A percentile compares a stretch with the other conserved stretches of the same genome.
These are phyloP conservation scores for Peronospora destructor DNA, from an alignment of 352 stramenopile species.

Conservation along the genomic window DNA sequence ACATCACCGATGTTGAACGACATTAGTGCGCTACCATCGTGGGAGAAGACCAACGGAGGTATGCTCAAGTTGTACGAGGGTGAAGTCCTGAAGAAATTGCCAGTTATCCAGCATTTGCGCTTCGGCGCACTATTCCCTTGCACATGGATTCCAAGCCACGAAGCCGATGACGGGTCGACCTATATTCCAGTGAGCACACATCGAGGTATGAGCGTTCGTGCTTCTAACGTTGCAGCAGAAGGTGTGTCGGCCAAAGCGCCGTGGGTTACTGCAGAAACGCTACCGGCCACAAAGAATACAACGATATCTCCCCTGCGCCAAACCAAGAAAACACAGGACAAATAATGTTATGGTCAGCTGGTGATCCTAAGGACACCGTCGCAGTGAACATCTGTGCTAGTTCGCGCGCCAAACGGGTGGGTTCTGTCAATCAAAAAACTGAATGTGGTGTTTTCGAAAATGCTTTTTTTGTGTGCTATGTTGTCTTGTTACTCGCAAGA, in stretches of 20 bases:
- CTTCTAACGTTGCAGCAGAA: slow-evolving; percentile 63
- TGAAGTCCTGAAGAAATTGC: slow-evolving; percentile 97
- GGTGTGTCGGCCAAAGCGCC: slow-evolving; percentile 54
- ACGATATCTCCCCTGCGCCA: slow-evolving; percentile 39
- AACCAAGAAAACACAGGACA: slow-evolving; percentile 24
- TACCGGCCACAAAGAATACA: slow-evolving; percentile 41
- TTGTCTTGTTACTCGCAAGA: slow-evolving; percentile 12
- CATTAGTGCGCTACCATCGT: slow-evolving; percentile 84
- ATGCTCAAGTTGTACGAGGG: slow-evolving; percentile 90
- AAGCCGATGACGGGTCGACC: slow-evolving; percentile 35
- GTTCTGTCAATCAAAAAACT: slow-evolving; percentile 29
- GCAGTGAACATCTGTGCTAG: slow-evolving; percentile 9
- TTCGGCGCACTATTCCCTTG: slow-evolving; percentile 92
- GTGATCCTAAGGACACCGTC: slow-evolving; percentile 3
- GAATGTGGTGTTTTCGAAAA: slow-evolving; percentile 19
- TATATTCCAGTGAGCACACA: slow-evolving; percentile 55
- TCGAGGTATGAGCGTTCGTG: slow-evolving; percentile 49
- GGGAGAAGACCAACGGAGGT: slow-evolving; percentile 88
- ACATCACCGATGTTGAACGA: slow-evolving; percentile 92
- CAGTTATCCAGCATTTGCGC: slow-evolving; percentile 97
- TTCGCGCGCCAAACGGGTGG: slow-evolving; percentile 21
- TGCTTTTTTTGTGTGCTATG: slow-evolving; percentile 23
- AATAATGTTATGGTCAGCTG: slow-evolving; percentile 14
- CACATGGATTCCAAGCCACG: slow-evolving; percentile 66
- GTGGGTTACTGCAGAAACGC: slow-evolving; percentile 54